These are phyloP conservation scores for Chenopodium quinoa DNA, from an alignment of 148 eudicot genomes.

Conservation along the genomic window DNA sequence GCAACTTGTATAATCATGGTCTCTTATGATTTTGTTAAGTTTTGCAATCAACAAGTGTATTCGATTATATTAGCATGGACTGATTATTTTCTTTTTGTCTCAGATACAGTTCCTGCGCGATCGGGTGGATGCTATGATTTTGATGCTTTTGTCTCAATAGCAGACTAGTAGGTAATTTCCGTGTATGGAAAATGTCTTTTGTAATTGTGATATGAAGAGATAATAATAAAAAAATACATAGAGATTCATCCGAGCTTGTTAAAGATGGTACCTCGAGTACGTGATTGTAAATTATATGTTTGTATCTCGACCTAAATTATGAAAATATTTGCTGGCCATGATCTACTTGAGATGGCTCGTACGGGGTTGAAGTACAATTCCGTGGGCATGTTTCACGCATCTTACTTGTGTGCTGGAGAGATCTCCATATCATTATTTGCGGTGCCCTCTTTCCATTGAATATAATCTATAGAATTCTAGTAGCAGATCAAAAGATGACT, in stretches of 20 bases:
- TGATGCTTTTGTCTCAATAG: slow-evolving; percentile 21
- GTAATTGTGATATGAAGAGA: slow-evolving; percentile 18
- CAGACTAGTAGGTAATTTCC: slow-evolving; percentile 27
- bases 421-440: slow-evolving; percentile 3
- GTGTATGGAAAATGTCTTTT: slow-evolving; percentile 13
- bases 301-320: slow-evolving; percentile 17
- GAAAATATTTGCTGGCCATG: slow-evolving; percentile 15
- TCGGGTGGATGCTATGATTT: slow-evolving; percentile 21
- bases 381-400: slow-evolving; percentile 17
- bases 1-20: neutral
- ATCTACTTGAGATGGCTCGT: neutral
- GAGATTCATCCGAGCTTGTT: slow-evolving; percentile 21
- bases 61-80: neutral
- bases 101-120: slow-evolving; percentile 26
- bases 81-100: neutral
- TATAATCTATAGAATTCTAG: slow-evolving; percentile 1
- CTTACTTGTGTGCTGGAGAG: slow-evolving; percentile 2
- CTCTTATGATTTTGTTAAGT: neutral
- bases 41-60: neutral
- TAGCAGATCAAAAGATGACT: slow-evolving; percentile 1
- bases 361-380: neutral
- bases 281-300: slow-evolving; percentile 33
- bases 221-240: slow-evolving; percentile 3
- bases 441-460: neutral
- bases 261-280: slow-evolving; percentile 18